These are phyloP conservation scores for Metarhizium rileyi DNA, from an alignment of 2,329 filamentous ascomycete genomes.

Conservation along the genomic window DNA sequence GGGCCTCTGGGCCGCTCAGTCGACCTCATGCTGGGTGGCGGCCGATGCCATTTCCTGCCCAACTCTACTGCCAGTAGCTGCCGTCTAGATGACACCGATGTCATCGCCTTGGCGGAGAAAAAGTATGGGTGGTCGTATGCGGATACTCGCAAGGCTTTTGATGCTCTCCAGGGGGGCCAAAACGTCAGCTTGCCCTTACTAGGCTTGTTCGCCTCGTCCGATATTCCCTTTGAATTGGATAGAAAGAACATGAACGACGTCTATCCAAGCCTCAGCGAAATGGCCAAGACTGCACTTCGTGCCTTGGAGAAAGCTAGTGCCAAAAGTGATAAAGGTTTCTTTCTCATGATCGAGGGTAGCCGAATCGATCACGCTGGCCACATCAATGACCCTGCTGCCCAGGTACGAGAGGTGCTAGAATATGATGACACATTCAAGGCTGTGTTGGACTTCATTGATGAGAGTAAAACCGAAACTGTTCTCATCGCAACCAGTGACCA, in stretches of 20 bases:
- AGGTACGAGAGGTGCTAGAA: slow-evolving; percentile 87
- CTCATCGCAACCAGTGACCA: slow-evolving; percentile 91
- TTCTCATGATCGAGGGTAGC: slow-evolving; percentile 96
- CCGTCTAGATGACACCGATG: slow-evolving; percentile 66
- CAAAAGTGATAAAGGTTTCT: slow-evolving; percentile 85
- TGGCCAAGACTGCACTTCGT: slow-evolving; percentile 73
- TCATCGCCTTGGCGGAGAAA: slow-evolving; percentile 61
- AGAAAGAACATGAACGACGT: slow-evolving; percentile 65
- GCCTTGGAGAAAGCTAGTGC: slow-evolving; percentile 73
- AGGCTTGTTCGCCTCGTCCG: slow-evolving; percentile 70
- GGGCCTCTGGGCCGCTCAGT: slow-evolving; percentile 79
- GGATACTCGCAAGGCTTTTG: slow-evolving; percentile 62
- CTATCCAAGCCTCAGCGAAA: slow-evolving; percentile 86
- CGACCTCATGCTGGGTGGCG: slow-evolving; percentile 87
- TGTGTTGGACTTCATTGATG: slow-evolving; percentile 75
- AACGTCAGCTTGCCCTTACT: slow-evolving; percentile 69
- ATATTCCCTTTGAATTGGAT: slow-evolving; percentile 93
- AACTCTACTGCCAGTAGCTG: slow-evolving; percentile 77
- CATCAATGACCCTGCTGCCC: slow-evolving; percentile 71
- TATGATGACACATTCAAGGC: slow-evolving; percentile 80
- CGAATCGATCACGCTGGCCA: slow-evolving; percentile 93
- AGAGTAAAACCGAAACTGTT: slow-evolving; percentile 63
- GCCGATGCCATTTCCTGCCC: slow-evolving; percentile 84
- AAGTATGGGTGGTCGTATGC: slow-evolving; percentile 75
- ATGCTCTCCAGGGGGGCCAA: slow-evolving; percentile 57